These are phyloP conservation scores for Harrya chromipes DNA, from an alignment of 768 basidiomycete species.

Conservation along the genomic window DNA sequence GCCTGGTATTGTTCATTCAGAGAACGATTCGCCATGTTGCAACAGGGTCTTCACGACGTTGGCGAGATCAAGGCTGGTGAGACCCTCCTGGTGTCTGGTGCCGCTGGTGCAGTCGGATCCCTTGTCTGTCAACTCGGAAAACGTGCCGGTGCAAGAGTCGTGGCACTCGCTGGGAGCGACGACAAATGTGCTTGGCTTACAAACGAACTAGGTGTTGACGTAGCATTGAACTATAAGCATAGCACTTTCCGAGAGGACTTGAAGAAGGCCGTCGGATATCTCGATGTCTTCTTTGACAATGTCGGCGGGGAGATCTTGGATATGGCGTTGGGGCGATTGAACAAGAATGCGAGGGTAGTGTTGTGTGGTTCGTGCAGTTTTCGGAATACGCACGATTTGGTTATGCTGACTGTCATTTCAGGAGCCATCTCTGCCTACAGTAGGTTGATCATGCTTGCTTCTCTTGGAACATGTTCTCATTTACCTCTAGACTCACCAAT, in stretches of 20 bases:
- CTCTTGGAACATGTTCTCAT: background rate
- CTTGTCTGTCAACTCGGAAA: conserved; percentile 84
- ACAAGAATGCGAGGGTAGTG: conserved; percentile 72
- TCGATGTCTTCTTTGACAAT: conserved; percentile 88
- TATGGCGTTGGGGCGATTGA: conserved; percentile 69
- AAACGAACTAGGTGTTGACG: conserved; percentile 78
- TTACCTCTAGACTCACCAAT: conserved; percentile 46
- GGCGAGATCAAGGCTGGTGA: conserved; percentile 82
- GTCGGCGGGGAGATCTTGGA: conserved; percentile 83
- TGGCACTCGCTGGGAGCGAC: conserved; percentile 80
- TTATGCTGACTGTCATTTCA: conserved; percentile 27
- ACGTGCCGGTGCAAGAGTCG: conserved; percentile 72
- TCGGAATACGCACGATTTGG: background rate
- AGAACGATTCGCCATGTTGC: conserved; percentile 1
- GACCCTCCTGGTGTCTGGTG: conserved; percentile 82
- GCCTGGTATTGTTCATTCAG: background rate
- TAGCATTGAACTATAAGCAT: conserved; percentile 86
- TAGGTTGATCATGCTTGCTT: conserved; percentile 34
- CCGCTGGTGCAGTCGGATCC: conserved; percentile 88
- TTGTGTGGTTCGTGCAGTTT: conserved; percentile 64
- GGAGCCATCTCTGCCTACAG: conserved; percentile 87
- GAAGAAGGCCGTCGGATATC: conserved; percentile 62
- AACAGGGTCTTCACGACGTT: conserved; percentile 77
- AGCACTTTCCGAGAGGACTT: conserved; percentile 68
- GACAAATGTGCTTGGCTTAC: conserved; percentile 89